A percentile compares a stretch with the other conserved stretches of the same genome.
These are phyloP conservation scores for Rhodotorula mucilaginosa DNA, from an alignment of 1,284 basidiomycete genomes.

Conservation along the genomic window DNA sequence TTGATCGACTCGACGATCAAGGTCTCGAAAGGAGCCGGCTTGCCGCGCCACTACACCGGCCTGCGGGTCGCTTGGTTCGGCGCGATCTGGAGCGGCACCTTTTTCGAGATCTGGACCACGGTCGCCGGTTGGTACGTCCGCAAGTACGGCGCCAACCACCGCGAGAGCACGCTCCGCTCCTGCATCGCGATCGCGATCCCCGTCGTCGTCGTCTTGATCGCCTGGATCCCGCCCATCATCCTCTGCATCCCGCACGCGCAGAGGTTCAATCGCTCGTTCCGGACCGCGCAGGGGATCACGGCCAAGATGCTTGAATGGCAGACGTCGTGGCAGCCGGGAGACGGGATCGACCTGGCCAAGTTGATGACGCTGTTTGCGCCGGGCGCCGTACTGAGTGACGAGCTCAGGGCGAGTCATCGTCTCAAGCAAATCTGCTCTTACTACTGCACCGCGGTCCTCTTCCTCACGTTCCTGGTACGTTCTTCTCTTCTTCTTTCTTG, in stretches of 20 bases:
- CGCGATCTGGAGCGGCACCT: conserved; percentile 15
- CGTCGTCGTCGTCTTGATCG: conserved; percentile 6
- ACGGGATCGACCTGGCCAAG: conserved; percentile 15
- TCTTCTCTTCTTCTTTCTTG: no score
- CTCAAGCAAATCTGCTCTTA: neutral
- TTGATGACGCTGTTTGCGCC: conserved; percentile 9
- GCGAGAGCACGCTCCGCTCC: conserved; percentile 3
- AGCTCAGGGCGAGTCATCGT: neutral
- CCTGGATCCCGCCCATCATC: conserved; percentile 14
- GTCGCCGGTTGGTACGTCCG: conserved; percentile 20
- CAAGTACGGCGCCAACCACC: conserved; percentile 10
- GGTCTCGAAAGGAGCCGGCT: neutral
- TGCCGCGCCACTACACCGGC: conserved; percentile 5
- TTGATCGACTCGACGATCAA: conserved; percentile 8
- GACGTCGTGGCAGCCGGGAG: neutral
- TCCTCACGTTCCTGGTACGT: conserved; percentile 17
- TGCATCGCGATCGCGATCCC: conserved; percentile 12
- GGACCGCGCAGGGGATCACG: neutral
- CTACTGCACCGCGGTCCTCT: conserved; percentile 6
- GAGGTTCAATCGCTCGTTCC: conserved; percentile 13
- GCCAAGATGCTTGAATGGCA: neutral
- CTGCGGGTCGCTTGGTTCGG: conserved; percentile 9
- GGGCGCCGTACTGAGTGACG: conserved; percentile 5
- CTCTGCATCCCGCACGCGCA: conserved; percentile 2
- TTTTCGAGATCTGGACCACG: conserved; percentile 23